Base-by-base conservation (phyloP, 306 rosid species). In the Adenanthera pavonina region DNA sequence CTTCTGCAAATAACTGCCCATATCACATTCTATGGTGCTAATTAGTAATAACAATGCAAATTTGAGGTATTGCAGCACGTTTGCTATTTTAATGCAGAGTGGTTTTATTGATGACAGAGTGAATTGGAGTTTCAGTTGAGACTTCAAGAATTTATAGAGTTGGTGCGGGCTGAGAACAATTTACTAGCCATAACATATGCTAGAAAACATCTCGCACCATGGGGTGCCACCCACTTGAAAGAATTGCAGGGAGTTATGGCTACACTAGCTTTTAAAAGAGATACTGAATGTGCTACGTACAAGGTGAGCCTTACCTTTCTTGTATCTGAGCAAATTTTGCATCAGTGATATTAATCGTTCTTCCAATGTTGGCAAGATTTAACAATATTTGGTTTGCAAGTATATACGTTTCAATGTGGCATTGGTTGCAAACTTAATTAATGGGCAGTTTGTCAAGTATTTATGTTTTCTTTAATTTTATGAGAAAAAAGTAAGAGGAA, bases 131-230 rank as follows among this genome's bases (percentile, higher is more conserved):
- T 93, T 84, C 99, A 92, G 86, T 75, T 95, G 89, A 89, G 99
- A 89, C 94, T 92, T 88, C 99, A 95, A 84, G 99, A 95, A 83
- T 90, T 95, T 81, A 89, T 95, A 86, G 99, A 93, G 88, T 85
- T 95, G 83, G 99, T 95, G 60, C 93, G 97, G 82, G 94, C 93
- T 81, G 98, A 92, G 86, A 92, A 92, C 85, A 87, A 86, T 82
- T 70, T 91, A 81, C 89, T 85, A 83, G 99, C 99, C 81, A 88
- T 95, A 70, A 72, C 91, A 14, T 92, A 92, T 91, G 97, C 99
- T 81, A 89, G 88, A 62, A 95, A 92, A 79, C 85, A 93, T 77
- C 97, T 95, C 71, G 91, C 98, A 13, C 92, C 92, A 44, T 95
- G 98, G 99, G 99, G 93, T 82, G 84, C 90, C 51, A 84, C 90